Percentiles rank a stretch among this genome's conserved stretches.
Conservation (phyloP, 805 yeast species). For the Priceomyces carsonii region DNA sequence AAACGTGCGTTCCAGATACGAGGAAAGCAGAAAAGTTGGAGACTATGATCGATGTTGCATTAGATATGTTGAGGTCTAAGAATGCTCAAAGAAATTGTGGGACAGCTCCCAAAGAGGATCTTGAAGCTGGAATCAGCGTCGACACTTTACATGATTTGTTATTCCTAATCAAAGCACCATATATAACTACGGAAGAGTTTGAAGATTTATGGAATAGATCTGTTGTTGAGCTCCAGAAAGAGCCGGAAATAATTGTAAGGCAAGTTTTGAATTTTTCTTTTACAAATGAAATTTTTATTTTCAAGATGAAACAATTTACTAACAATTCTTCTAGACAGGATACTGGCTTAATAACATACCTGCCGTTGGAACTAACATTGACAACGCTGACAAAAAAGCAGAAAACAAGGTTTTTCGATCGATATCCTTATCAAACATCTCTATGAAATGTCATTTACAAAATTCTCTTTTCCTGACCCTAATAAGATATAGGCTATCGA, state of each 20-base stretch:
- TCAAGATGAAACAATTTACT: constrained; percentile 13
- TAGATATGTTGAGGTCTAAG: constrained; percentile 63
- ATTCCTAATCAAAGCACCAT: constrained; percentile 44
- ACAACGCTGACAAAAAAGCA: constrained; percentile 43
- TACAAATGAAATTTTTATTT: constrained; percentile 2
- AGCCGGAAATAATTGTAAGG: constrained; percentile 78
- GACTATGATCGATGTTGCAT: constrained; percentile 64
- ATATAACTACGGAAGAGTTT: constrained; percentile 61
- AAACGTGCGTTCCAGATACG: constrained; percentile 71
- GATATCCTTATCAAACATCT: constrained; percentile 65
- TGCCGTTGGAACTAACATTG: constrained; percentile 25
- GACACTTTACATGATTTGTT: constrained; percentile 56
- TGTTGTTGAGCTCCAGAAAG: constrained; percentile 57
- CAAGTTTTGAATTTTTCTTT: constrained; percentile 52
- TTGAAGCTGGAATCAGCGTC: constrained; percentile 51
- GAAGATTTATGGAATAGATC: constrained; percentile 73
- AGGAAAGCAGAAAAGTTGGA: constrained; percentile 66
- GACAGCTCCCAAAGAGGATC: constrained; percentile 40
- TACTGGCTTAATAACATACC: constrained; percentile 16
- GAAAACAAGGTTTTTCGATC: constrained; percentile 65
- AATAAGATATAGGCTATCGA: constrained; percentile 21
- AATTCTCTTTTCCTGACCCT: constrained; percentile 47
- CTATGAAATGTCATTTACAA: constrained; percentile 56
- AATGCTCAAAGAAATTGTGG: constrained; percentile 69
- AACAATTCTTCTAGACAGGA: constrained; percentile 24